phyloP scores from a whole-genome alignment of 139 green algal genomes.

The Chlorella ohadii region DNA sequence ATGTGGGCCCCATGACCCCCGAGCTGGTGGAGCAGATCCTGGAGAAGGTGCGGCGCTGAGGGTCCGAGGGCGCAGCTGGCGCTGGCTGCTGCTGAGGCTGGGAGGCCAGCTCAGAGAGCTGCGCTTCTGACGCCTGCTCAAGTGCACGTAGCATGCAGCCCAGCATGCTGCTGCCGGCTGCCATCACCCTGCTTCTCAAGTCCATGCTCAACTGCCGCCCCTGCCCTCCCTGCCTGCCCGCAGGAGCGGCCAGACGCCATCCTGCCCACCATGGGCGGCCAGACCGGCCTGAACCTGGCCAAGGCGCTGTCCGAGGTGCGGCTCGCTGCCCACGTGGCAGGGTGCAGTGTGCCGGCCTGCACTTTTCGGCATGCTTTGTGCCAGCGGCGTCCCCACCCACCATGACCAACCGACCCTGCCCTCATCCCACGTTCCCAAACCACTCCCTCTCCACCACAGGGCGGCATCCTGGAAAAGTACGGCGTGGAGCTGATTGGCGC shows the following conservation, averaged over 20 bases:
- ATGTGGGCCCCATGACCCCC: constrained; percentile 98
- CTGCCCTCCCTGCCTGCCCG: background rate
- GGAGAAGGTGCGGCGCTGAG: constrained; percentile 32
- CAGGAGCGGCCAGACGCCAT: constrained; percentile 97
- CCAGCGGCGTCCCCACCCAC: too few relatives aligned
- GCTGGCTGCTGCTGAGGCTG: too few relatives aligned
- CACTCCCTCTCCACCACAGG: constrained; percentile 25
- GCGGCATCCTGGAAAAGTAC: constrained; percentile 91
- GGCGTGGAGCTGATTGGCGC: constrained; percentile 97
- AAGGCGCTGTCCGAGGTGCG: constrained; percentile 90
- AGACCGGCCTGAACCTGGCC: constrained; percentile 98
- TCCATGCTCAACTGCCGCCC: background rate
- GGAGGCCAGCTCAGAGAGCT: too few relatives aligned
- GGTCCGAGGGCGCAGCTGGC: too few relatives aligned
- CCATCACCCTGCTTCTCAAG: background rate
- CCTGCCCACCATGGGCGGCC: constrained; percentile 98
- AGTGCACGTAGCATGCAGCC: too few relatives aligned
- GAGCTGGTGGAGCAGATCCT: constrained; percentile 91
- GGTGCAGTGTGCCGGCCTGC: background rate
- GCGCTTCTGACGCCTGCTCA: too few relatives aligned
- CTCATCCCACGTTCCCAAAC: background rate
- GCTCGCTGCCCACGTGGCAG: background rate
- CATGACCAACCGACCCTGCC: background rate
- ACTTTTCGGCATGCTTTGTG: too few relatives aligned
- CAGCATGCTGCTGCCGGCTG: background rate